Percentiles rank a stretch among this genome's conserved stretches.
These are phyloP conservation scores for Magnaporthiopsis poae DNA, from an alignment of 2,329 filamentous ascomycete genomes.

Conservation along the genomic window DNA sequence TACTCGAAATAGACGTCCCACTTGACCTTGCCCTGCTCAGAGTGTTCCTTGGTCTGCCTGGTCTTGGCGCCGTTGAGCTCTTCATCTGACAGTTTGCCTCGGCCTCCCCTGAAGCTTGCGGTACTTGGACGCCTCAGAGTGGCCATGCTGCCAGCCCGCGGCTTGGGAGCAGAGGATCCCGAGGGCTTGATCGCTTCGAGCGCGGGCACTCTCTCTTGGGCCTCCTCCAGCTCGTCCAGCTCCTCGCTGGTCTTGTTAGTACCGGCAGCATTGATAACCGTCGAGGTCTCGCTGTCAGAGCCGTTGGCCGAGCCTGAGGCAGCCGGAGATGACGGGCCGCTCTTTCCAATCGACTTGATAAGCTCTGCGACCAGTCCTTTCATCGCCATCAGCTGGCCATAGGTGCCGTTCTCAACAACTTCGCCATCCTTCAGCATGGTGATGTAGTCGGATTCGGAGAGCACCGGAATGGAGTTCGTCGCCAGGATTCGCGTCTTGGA, in stretches of 20 bases:
- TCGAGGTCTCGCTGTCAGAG: conserved; percentile 46
- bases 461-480: conserved; percentile 86
- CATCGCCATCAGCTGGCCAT: conserved; percentile 82
- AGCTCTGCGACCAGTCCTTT: conserved; percentile 82
- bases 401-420: conserved; percentile 80
- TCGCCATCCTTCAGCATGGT: conserved; percentile 72
- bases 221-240: conserved; percentile 63
- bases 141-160: conserved; percentile 58
- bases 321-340: conserved; percentile 32
- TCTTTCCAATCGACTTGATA: conserved; percentile 63
- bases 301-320: conserved; percentile 28
- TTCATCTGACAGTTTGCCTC: conserved; percentile 76
- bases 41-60: conserved; percentile 76
- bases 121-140: conserved; percentile 85
- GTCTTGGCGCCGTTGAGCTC: conserved; percentile 67
- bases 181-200: conserved; percentile 61
- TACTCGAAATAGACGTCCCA: conserved; percentile 90
- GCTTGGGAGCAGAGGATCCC: conserved; percentile 36
- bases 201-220: conserved; percentile 66
- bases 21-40: conserved; percentile 94
- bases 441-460: conserved; percentile 83
- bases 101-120: conserved; percentile 76
- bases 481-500: conserved; percentile 86
- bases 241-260: conserved; percentile 50
- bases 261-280: conserved; percentile 41